phyloP scores from a whole-genome alignment of 257 asterid genomes.

The Sherardia arvensis region DNA sequence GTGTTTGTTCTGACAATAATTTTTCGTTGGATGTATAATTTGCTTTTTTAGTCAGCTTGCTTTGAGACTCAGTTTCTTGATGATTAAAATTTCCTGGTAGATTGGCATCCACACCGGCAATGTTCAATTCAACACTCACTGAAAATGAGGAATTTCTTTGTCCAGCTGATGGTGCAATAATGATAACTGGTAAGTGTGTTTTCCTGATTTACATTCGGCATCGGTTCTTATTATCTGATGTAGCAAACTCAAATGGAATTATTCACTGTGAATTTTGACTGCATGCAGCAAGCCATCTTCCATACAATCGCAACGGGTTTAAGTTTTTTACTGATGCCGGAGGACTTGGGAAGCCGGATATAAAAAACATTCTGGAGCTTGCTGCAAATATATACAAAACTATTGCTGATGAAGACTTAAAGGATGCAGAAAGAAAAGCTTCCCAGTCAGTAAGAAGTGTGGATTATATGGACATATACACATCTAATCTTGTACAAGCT shows the following conservation, averaged over 20 bases:
- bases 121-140: constrained; percentile 91
- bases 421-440: constrained; percentile 34
- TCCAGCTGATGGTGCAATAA: constrained; percentile 92
- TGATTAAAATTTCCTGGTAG: constrained; percentile 28
- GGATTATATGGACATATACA: constrained; percentile 78
- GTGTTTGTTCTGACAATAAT: background rate
- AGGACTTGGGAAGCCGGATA: constrained; percentile 93
- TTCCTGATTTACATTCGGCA: background rate
- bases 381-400: constrained; percentile 57
- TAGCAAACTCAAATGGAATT: constrained; percentile 5
- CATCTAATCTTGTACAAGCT: constrained; percentile 91
- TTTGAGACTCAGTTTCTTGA: constrained; percentile 15
- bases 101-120: constrained; percentile 98
- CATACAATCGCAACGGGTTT: constrained; percentile 92
- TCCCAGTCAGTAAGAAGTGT: constrained; percentile 50
- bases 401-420: constrained; percentile 46
- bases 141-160: constrained; percentile 54
- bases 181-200: constrained; percentile 66
- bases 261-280: constrained; percentile 23
- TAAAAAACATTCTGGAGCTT: constrained; percentile 86
- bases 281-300: constrained; percentile 95
- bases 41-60: background rate
- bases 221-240: background rate
- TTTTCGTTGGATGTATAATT: background rate
- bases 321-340: constrained; percentile 88